Conservation (phyloP, 441 rosid genomes). For the Aleurites moluccanus region DNA sequence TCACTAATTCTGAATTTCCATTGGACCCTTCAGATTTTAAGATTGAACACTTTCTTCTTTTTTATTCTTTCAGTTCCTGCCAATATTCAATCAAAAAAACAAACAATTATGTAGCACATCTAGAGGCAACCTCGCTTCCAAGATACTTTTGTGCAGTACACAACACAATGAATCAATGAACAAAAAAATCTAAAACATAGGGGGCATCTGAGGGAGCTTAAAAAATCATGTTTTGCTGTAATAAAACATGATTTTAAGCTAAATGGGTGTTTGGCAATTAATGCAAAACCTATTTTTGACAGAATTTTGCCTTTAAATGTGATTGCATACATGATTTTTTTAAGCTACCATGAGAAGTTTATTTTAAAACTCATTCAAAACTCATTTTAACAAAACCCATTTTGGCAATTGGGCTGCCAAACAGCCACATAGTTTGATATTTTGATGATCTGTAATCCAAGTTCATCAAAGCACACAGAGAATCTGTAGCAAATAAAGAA, state of each 20-base stretch:
- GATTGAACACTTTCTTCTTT: conserved; percentile 42
- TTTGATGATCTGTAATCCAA: not conserved
- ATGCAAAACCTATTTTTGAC: too few relatives aligned
- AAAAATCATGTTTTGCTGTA: too few relatives aligned
- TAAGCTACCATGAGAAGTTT: too few relatives aligned
- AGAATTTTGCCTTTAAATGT: too few relatives aligned
- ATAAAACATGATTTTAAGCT: too few relatives aligned
- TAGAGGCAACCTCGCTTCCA: conserved; percentile 10
- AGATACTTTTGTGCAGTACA: not conserved
- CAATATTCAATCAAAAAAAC: conserved; percentile 20
- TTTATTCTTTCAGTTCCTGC: conserved; percentile 60
- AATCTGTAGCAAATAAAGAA: not conserved
- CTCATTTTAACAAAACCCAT: too few relatives aligned
- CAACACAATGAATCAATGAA: not conserved
- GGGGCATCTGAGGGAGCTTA: too few relatives aligned
- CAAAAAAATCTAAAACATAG: not conserved
- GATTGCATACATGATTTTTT: too few relatives aligned
- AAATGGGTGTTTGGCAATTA: too few relatives aligned
- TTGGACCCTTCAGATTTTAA: conserved; percentile 29
- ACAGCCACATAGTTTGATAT: not conserved
- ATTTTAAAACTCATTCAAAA: too few relatives aligned
- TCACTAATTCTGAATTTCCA: conserved; percentile 36
- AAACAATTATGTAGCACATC: conserved; percentile 11
- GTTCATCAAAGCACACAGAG: not conserved
- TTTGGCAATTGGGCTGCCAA: too few relatives aligned